Evolutionary conservation across 2,329 filamentous ascomycete species (phyloP), one percentile per base, ranked within the genome.

Genomic region (Trichophyton simii): DNA sequence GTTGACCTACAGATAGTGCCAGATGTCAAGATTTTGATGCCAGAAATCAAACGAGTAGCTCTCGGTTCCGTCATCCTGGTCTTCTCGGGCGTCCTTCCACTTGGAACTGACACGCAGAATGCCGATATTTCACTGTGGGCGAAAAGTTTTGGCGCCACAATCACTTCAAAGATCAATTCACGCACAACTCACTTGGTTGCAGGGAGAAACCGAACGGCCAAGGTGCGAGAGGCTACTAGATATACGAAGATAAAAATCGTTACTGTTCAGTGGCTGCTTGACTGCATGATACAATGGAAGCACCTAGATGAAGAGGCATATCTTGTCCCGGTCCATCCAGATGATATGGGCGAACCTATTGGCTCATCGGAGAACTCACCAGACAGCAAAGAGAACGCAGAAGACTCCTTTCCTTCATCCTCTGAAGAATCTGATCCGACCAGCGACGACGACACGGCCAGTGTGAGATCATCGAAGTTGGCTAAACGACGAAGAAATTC

Each of bases 91-190:
- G 86, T 99, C 2, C 85, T 97, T 2, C 91, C 91, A 0, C 77
- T 96, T 0, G 89, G 88, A 3, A 83, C 87, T 42, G 86, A 92
- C 67, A 84, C 92, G 38, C 83, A 88, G 68, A 84, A 82, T 63
- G 91, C 91, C 1, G 94, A 99, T 71, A 88, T 95, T 62, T 91
- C 88, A 3, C 79, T 92, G 48, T 95, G 95, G 80, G 87, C 91
- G 2, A 86, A 85, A 70, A 89, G 83, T 68, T 97, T 96, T 70
- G 94, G 94, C 20, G 92, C 89, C 2, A 69, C 70, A 22, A 75
- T 82, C 57, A 71, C 74, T n/a, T 72, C 76, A 9, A 76, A 76
- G 42, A 75, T 82, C 41, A 75, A 71, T 41, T 69, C 71, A 22
- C 73, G 70, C 58, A 80, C 79, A 3, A 82, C 79, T 1, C 79